Conservation (phyloP, 1,284 basidiomycete species). For the Sporisorium reilianum region DNA sequence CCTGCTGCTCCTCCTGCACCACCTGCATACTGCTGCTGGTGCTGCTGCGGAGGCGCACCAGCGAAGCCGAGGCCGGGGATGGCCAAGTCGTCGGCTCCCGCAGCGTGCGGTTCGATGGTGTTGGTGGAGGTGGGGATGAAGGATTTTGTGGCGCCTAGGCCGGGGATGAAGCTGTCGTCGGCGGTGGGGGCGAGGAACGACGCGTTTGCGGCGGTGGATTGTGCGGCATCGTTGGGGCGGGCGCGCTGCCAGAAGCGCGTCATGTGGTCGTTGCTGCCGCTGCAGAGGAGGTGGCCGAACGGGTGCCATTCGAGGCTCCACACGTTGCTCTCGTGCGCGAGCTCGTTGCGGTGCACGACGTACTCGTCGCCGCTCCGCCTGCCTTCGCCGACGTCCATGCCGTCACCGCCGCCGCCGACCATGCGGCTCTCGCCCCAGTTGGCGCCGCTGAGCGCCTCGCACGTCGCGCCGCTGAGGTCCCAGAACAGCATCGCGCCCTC, state of each 20-base stretch:
- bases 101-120: neutral
- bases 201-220: neutral
- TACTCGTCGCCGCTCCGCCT: conserved; percentile 15
- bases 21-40: neutral
- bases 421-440: conserved; percentile 21
- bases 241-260: conserved; percentile 96
- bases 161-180: conserved; percentile 43
- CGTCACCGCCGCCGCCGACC: conserved; percentile 32
- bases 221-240: conserved; percentile 75
- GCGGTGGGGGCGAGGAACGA: conserved; percentile 8
- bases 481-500: conserved; percentile 93
- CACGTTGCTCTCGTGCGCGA: conserved; percentile 96
- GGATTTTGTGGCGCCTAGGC: conserved; percentile 17
- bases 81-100: conserved; percentile 20
- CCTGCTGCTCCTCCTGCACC: neutral
- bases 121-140: conserved; percentile 25
- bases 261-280: conserved; percentile 94
- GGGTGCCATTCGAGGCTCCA: conserved; percentile 97
- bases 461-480: conserved; percentile 74
- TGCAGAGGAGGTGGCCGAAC: conserved; percentile 90
- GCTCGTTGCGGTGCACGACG: conserved; percentile 84
- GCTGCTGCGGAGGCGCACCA: neutral
- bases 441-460: conserved; percentile 12
- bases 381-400: conserved; percentile 41
- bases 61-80: conserved; percentile 34